phyloP scores from a whole-genome alignment of 1,284 basidiomycete genomes.

The Anthracocystis panici-leucophaei region DNA sequence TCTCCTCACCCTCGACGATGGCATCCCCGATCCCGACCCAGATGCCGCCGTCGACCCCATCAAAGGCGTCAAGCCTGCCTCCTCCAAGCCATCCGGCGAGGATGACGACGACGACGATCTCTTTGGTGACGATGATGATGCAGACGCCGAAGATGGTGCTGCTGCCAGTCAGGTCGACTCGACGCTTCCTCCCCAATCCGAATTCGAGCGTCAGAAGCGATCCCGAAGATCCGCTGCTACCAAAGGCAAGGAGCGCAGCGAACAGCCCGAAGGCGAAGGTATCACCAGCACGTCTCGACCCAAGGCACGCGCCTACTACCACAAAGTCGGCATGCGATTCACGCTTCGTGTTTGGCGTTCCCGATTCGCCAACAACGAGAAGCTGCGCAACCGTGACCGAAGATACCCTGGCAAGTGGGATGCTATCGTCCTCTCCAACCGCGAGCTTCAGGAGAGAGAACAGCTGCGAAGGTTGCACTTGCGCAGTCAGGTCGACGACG shows the following conservation, averaged over 20 bases:
- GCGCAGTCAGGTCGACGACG: constrained; percentile 53
- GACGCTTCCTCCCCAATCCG: constrained; percentile 56
- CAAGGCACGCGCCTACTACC: constrained; percentile 61
- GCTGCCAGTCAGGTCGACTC: constrained; percentile 25
- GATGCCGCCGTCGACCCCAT: constrained; percentile 49
- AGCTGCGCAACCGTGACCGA: constrained; percentile 47
- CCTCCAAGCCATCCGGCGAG: constrained; percentile 12
- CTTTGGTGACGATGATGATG: constrained; percentile 41
- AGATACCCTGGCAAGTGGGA: constrained; percentile 63
- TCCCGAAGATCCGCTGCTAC: constrained; percentile 33
- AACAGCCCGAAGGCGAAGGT: constrained; percentile 30
- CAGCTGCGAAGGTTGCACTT: constrained; percentile 38
- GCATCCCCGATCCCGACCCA: constrained; percentile 55
- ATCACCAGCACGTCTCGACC: constrained; percentile 26
- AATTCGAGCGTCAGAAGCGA: constrained; percentile 52
- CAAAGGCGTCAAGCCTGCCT: constrained; percentile 36
- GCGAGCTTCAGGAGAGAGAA: constrained; percentile 52
- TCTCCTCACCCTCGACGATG: constrained; percentile 60
- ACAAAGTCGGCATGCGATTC: constrained; percentile 64
- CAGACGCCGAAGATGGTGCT: constrained; percentile 10
- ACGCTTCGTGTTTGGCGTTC: constrained; percentile 61
- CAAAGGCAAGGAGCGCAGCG: constrained; percentile 53
- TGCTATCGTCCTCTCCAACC: constrained; percentile 52
- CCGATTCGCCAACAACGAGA: constrained; percentile 52
- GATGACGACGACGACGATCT: constrained; percentile 51